These are phyloP conservation scores for Porogramme epimiltina DNA, from an alignment of 1,284 basidiomycete genomes.

Conservation along the genomic window DNA sequence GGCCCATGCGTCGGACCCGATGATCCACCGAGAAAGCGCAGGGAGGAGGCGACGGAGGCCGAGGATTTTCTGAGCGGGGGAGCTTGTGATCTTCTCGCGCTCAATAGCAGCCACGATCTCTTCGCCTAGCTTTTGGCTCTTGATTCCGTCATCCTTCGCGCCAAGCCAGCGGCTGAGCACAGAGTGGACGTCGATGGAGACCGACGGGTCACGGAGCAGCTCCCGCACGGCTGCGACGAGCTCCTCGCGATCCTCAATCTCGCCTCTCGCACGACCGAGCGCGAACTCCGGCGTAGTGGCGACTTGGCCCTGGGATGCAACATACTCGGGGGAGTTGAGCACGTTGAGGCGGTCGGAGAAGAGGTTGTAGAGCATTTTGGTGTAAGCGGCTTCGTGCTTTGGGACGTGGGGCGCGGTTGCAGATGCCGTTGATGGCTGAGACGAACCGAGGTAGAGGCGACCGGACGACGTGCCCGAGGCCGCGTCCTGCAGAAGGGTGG, in stretches of 20 bases:
- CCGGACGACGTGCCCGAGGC: constrained; percentile 36
- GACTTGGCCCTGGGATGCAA: constrained; percentile 65
- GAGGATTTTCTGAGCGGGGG: constrained; percentile 58
- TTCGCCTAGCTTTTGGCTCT: constrained; percentile 62
- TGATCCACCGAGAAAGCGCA: constrained; percentile 87
- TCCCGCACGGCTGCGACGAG: constrained; percentile 66
- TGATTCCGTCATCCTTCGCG: constrained; percentile 60
- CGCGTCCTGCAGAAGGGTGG: constrained; percentile 49
- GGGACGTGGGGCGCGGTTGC: constrained; percentile 63
- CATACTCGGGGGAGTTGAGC: constrained; percentile 80
- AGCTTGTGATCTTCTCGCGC: constrained; percentile 40
- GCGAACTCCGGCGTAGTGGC: constrained; percentile 94
- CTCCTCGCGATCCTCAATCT: constrained; percentile 71
- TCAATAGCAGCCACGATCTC: constrained; percentile 62
- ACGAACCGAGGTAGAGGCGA: constrained; percentile 48
- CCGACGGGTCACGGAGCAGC: constrained; percentile 50
- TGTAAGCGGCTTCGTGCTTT: constrained; percentile 91
- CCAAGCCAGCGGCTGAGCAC: constrained; percentile 77
- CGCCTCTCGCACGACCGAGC: constrained; percentile 85
- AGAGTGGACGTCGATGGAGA: constrained; percentile 65
- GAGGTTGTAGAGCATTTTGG: constrained; percentile 82
- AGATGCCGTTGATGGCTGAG: constrained; percentile 21
- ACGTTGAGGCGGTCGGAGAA: constrained; percentile 87
- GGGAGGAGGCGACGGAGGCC: constrained; percentile 64
- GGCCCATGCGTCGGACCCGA: constrained; percentile 97